phyloP scores from a whole-genome alignment of 1,284 basidiomycete genomes.

The Fistulinella cinereoalba region DNA sequence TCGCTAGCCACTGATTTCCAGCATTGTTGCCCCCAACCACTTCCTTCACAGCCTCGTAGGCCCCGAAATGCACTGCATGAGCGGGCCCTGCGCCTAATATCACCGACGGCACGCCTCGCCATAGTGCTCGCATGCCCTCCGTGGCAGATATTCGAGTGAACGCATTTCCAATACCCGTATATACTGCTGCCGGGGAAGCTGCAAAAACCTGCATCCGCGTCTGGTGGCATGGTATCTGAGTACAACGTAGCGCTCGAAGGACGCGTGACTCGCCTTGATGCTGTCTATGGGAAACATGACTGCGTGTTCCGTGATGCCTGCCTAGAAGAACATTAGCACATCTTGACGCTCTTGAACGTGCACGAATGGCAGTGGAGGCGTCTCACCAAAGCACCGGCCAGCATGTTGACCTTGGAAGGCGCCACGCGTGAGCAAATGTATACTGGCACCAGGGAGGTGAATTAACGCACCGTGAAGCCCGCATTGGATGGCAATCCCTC shows the following conservation, averaged over 20 bases:
- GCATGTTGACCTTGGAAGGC: constrained; percentile 83
- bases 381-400: constrained; percentile 91
- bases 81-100: constrained; percentile 97
- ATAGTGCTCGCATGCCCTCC: constrained; percentile 88
- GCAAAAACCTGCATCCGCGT: constrained; percentile 99
- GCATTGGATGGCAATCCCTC: constrained; percentile 76
- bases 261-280: constrained; percentile 75
- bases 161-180: constrained; percentile 87
- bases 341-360: neutral
- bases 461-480: constrained; percentile 61
- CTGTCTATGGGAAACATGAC: constrained; percentile 99
- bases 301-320: constrained; percentile 98
- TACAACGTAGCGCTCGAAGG: neutral
- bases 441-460: neutral
- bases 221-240: constrained; percentile 40
- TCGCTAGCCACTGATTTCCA: constrained; percentile 81
- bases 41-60: constrained; percentile 94
- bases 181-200: constrained; percentile 77
- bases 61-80: constrained; percentile 97
- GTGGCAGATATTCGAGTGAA: constrained; percentile 89
- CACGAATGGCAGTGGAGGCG: constrained; percentile 1
- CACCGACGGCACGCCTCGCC: constrained; percentile 97
- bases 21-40: constrained; percentile 79
- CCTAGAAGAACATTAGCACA: constrained; percentile 47
- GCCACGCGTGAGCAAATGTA: constrained; percentile 2